phyloP scores from a whole-genome alignment of 1,284 basidiomycete genomes.

The Sporisorium iseilematis-ciliati region DNA sequence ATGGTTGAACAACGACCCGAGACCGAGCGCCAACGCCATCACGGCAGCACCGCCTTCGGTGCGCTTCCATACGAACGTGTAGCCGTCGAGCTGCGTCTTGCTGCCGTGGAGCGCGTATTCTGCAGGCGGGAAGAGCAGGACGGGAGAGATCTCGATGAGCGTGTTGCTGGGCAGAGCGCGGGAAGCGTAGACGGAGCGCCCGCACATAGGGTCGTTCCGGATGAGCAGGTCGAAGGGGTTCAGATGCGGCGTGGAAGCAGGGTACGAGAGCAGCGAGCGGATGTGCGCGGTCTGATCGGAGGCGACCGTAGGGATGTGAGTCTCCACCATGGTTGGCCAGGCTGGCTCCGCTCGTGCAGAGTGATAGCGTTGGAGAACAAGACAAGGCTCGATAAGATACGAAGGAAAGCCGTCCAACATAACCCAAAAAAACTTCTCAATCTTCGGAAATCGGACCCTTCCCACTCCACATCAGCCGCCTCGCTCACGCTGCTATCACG shows the following conservation, averaged over 20 bases:
- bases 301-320: slow-evolving; percentile 20
- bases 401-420: neutral
- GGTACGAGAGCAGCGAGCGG: slow-evolving; percentile 31
- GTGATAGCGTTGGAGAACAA: no score
- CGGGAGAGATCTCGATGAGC: slow-evolving; percentile 84
- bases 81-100: slow-evolving; percentile 82
- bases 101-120: slow-evolving; percentile 69
- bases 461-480: neutral
- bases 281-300: slow-evolving; percentile 19
- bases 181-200: slow-evolving; percentile 59
- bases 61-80: slow-evolving; percentile 82
- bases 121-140: slow-evolving; percentile 80
- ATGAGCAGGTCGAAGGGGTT: slow-evolving; percentile 48
- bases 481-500: neutral
- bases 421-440: neutral
- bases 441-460: slow-evolving; percentile 8
- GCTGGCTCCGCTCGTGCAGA: neutral
- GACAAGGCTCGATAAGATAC: no score
- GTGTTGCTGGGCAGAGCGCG: slow-evolving; percentile 72
- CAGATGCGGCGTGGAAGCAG: slow-evolving; percentile 55
- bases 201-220: slow-evolving; percentile 34
- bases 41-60: slow-evolving; percentile 63
- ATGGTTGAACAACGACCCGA: slow-evolving; percentile 85
- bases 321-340: slow-evolving; percentile 35
- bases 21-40: slow-evolving; percentile 87